Evolutionary conservation across 495 filamentous ascomycete genomes (phyloP), one percentile per base, ranked within the genome.

Genomic region (Penicillium mononematosum): DNA sequence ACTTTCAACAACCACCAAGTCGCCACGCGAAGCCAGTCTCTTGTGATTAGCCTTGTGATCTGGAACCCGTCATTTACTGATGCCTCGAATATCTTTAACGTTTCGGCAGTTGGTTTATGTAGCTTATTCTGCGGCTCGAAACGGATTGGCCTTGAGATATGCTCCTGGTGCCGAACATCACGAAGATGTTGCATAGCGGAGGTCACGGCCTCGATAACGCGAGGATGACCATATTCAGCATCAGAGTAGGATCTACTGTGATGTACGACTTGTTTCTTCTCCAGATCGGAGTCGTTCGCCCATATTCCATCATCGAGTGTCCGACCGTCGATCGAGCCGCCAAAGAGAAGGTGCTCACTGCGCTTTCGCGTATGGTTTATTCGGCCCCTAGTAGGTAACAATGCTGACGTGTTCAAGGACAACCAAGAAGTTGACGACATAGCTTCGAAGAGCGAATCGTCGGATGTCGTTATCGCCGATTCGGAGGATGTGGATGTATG

Each of bases 1-100:
- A 73, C 75, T 66, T 77, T 77, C n/a, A 78, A 56, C 45, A 78
- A 53, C 76, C 76, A 78, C 75, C 75, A 78, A 45, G 70, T 75
- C 11, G 74, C 75, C 19, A 75, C 53, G 27, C 70, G 64, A 32
- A 78, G 59, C 75, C 73, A 76, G 31, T 74, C 71, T 41, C 63
- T 64, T 22, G 71, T 69, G 46, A 55, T 66, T 4, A 74, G 53
- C 19, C 67, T 56, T 44, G 62, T 53, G 1, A 69, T 53, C 22
- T 63, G 62, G 31, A 70, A 52, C 51, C 68, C 70, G 19, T 66
- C 59, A 17, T 67, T 54, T 0, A 58, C 59, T 11, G 67, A 65
- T 5, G 48, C 45, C 19, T 66, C 50, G 29, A 76, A 73, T 6
- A 48, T 56, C 41, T 53, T 54, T n/a, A 62, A 46, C 1, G 67